Evolutionary conservation across 768 basidiomycete species (phyloP).

Genomic region (Mycena chlorophos): DNA sequence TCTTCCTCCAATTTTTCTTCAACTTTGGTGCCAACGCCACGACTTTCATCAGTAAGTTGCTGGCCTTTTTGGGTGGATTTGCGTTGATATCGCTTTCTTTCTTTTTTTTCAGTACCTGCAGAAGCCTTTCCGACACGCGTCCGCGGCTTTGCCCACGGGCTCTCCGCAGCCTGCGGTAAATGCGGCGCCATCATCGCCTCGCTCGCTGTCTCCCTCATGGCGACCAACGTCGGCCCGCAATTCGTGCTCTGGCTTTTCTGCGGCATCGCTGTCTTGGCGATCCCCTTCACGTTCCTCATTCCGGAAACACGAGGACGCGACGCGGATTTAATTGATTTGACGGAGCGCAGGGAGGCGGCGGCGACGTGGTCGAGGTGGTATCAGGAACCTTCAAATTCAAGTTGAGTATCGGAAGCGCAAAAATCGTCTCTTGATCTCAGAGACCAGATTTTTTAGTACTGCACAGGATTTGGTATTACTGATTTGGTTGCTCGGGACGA

Average conservation of each 20-base stretch:
- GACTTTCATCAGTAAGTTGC: slow-evolving; percentile 34
- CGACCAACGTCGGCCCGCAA: slow-evolving; percentile 61
- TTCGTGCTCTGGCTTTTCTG: slow-evolving; percentile 75
- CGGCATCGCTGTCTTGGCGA: slow-evolving; percentile 60
- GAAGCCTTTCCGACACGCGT: slow-evolving; percentile 80
- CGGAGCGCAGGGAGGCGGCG: too few species aligned
- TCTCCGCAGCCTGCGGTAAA: slow-evolving; percentile 75
- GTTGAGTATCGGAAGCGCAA: too few species aligned
- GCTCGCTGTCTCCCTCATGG: slow-evolving; percentile 68
- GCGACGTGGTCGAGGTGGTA: too few species aligned
- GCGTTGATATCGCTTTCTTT: slow-evolving; percentile 47
- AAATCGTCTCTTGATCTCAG: too few species aligned
- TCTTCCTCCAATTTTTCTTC: slow-evolving; percentile 69
- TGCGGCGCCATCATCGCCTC: slow-evolving; percentile 76
- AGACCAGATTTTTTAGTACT: too few species aligned
- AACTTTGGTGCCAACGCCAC: slow-evolving; percentile 79
- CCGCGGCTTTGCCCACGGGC: slow-evolving; percentile 71
- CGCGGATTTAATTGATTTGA: too few species aligned
- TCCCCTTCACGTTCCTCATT: slow-evolving; percentile 44
- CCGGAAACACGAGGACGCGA: slow-evolving; percentile 51
- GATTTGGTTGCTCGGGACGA: too few species aligned
- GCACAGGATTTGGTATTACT: too few species aligned
- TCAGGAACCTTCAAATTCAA: too few species aligned
- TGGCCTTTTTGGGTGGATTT: not conserved
- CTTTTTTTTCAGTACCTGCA: slow-evolving; percentile 69